phyloP scores from a whole-genome alignment of 2,329 filamentous ascomycete species.

The Cytospora chrysosperma region DNA sequence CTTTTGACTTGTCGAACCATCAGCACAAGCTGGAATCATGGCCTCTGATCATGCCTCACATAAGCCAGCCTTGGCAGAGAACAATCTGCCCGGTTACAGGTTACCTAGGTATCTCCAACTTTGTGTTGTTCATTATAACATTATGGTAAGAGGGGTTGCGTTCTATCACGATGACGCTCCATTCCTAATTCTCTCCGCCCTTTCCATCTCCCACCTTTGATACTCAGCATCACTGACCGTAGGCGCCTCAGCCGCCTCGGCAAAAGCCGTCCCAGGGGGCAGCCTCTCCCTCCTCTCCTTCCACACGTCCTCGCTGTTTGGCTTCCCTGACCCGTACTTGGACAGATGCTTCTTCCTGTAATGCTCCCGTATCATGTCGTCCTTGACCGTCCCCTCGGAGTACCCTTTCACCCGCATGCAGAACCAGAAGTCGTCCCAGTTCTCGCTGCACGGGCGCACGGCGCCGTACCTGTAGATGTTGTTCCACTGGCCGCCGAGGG shows the following conservation, averaged over 20 bases:
- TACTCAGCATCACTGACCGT: conserved; percentile 45
- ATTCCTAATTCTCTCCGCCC: conserved; percentile 38
- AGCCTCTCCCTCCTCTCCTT: conserved; percentile 66
- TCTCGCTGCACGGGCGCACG: conserved; percentile 73
- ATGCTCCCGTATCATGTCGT: conserved; percentile 62
- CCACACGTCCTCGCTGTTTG: conserved; percentile 91
- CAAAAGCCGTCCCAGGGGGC: conserved; percentile 46
- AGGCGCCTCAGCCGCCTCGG: conserved; percentile 38
- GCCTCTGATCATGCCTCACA: too few species aligned
- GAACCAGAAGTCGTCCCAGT: conserved; percentile 96
- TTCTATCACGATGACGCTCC: conserved; percentile 28
- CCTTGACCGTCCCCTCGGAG: conserved; percentile 53
- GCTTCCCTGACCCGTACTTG: conserved; percentile 60
- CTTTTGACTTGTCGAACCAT: neutral
- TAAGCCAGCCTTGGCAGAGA: too few species aligned
- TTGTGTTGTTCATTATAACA: neutral
- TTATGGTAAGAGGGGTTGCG: too few species aligned
- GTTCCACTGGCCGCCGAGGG: conserved; percentile 86
- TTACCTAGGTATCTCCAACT: too few species aligned
- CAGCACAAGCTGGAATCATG: neutral
- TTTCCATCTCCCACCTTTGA: conserved; percentile 37
- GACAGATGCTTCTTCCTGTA: conserved; percentile 65
- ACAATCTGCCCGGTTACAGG: too few species aligned
- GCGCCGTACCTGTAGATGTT: conserved; percentile 84
- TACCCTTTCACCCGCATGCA: conserved; percentile 83